Conservation (phyloP, 495 filamentous ascomycete species). For the Podospora conica region DNA sequence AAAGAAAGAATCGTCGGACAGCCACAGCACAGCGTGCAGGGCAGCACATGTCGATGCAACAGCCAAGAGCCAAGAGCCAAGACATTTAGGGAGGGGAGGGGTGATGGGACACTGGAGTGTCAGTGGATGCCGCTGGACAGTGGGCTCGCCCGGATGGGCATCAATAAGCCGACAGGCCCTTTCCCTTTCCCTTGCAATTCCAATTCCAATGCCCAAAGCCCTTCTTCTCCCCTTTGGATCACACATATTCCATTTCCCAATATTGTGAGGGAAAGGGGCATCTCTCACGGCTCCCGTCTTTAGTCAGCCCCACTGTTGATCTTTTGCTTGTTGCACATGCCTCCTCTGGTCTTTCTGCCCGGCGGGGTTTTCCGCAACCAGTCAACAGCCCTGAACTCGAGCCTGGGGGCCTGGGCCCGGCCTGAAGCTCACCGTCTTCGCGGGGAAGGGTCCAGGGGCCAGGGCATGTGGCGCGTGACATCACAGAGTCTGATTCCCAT, state of each 20-base stretch:
- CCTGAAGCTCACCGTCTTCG: not conserved
- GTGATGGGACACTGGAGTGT: not conserved
- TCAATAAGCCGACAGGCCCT: conserved; percentile 21
- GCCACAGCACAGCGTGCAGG: not conserved
- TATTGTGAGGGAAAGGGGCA: not conserved
- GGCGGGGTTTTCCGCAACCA: not conserved
- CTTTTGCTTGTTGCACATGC: not conserved
- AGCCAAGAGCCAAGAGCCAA: conserved; percentile 1
- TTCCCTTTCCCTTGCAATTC: too few species aligned
- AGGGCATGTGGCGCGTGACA: not conserved
- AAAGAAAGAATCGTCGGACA: conserved; percentile 7
- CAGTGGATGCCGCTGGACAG: too few species aligned
- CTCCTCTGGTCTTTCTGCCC: not conserved
- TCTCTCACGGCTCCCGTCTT: too few species aligned
- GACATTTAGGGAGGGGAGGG: conserved; percentile 7
- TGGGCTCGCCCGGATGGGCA: not conserved
- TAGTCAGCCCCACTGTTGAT: not conserved
- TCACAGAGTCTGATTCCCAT: not conserved
- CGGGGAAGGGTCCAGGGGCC: not conserved
- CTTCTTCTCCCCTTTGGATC: not conserved
- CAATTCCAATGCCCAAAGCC: not conserved
- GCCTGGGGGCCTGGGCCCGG: too few species aligned
- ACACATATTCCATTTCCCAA: too few species aligned
- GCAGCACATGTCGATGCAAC: conserved; percentile 1
- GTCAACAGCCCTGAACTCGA: too few species aligned